Conservation (phyloP, 140 eudicot species). For the Ambrosia hybrid region DNA sequence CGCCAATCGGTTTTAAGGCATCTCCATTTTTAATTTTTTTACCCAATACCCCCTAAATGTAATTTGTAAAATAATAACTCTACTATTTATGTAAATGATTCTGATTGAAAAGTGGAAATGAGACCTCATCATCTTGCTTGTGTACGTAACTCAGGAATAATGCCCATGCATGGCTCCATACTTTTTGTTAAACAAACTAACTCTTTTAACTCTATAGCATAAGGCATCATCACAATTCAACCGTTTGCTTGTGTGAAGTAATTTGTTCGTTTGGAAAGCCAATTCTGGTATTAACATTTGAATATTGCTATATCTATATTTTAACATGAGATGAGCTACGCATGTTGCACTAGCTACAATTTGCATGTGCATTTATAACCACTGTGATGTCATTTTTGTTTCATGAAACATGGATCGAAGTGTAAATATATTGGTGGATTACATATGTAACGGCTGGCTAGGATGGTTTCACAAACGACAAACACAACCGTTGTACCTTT, state of each 20-base stretch:
- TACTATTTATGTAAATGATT: no score
- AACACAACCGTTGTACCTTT: neutral
- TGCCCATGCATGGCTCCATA: slow-evolving; percentile 24
- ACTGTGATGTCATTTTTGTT: no score
- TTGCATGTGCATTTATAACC: neutral
- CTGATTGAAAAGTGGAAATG: neutral
- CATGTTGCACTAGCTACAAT: neutral
- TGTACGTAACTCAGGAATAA: slow-evolving; percentile 10
- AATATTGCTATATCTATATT: no score
- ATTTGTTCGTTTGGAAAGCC: neutral
- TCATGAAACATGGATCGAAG: neutral
- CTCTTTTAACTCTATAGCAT: neutral
- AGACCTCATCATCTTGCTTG: slow-evolving; percentile 3
- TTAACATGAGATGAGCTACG: neutral
- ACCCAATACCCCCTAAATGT: no score
- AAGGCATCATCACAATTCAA: neutral
- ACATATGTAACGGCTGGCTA: neutral
- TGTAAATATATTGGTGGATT: neutral
- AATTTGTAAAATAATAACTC: no score
- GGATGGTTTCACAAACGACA: neutral
- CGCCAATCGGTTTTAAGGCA: no score
- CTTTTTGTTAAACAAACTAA: slow-evolving; percentile 12
- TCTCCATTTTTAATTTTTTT: no score
- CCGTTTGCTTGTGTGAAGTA: neutral
- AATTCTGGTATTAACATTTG: neutral